Percentiles rank a stretch among this genome's conserved stretches.
These are phyloP conservation scores for Xylaria bambusicola DNA, from an alignment of 495 filamentous ascomycete genomes.

Conservation along the genomic window DNA sequence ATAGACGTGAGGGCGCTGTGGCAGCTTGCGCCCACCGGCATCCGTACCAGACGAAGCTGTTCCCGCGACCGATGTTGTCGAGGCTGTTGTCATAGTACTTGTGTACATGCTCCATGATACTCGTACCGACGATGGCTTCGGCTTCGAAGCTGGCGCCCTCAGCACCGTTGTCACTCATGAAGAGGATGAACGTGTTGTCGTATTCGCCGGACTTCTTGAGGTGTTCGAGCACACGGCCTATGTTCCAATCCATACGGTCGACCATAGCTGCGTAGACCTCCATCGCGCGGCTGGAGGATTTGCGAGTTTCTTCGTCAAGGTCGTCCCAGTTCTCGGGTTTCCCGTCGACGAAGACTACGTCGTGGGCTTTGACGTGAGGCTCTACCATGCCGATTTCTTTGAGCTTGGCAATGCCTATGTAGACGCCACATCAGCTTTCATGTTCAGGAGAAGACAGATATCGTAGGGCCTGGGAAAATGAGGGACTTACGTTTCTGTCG, in stretches of 20 bases:
- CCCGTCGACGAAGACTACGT: slow-evolving; percentile 13
- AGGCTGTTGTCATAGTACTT: slow-evolving; percentile 62
- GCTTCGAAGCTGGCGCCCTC: slow-evolving; percentile 61
- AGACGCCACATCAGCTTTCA: slow-evolving; percentile 1
- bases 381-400: slow-evolving; percentile 13
- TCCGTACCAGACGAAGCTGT: slow-evolving; percentile 64
- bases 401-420: slow-evolving; percentile 9
- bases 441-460: background rate
- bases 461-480: slow-evolving; percentile 5
- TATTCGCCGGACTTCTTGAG: slow-evolving; percentile 56
- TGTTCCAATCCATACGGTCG: slow-evolving; percentile 59
- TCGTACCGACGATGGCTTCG: slow-evolving; percentile 50
- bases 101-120: slow-evolving; percentile 50
- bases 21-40: slow-evolving; percentile 63
- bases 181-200: slow-evolving; percentile 62
- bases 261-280: slow-evolving; percentile 62
- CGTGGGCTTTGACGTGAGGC: slow-evolving; percentile 7
- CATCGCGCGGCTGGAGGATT: slow-evolving; percentile 56
- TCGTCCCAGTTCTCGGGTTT: slow-evolving; percentile 43
- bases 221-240: slow-evolving; percentile 58
- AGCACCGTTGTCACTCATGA: slow-evolving; percentile 63
- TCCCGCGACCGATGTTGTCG: slow-evolving; percentile 58
- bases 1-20: slow-evolving; percentile 58
- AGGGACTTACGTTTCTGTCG: slow-evolving; percentile 26
- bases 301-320: slow-evolving; percentile 49